Evolutionary conservation across 331 rosid species (phyloP).

Genomic region (Dryas integrifolia): DNA sequence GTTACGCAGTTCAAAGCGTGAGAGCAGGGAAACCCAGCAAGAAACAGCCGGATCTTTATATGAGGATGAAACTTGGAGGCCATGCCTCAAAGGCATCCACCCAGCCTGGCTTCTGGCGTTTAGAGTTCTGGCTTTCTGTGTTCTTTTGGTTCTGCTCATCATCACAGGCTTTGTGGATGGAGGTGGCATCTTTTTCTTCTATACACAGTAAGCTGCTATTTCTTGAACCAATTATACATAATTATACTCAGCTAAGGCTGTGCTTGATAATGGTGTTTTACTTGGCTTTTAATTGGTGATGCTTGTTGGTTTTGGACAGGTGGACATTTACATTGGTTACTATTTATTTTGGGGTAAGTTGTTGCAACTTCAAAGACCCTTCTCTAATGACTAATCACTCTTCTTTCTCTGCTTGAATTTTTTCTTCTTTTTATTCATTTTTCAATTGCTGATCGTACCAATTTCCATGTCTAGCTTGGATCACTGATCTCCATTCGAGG

Average conservation of each 20-base stretch:
- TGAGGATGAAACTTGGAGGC: conserved; percentile 92
- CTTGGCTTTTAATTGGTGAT: conserved; percentile 6
- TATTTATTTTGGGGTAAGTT: conserved; percentile 88
- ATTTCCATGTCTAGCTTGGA: conserved; percentile 56
- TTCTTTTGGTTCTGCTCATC: conserved; percentile 69
- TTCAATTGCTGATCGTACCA: conserved; percentile 15
- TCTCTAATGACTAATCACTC: conserved; percentile 11
- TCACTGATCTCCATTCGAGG: conserved; percentile 77
- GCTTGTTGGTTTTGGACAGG: conserved; percentile 43
- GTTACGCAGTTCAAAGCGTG: conserved; percentile 30
- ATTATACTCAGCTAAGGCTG: neutral
- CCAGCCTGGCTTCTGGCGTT: conserved; percentile 93
- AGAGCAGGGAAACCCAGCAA: conserved; percentile 29
- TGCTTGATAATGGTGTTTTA: neutral
- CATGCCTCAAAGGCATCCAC: conserved; percentile 81
- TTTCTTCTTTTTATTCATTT: neutral
- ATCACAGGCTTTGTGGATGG: conserved; percentile 62
- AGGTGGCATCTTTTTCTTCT: conserved; percentile 70
- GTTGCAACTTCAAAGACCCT: conserved; percentile 25
- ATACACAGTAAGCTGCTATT: conserved; percentile 71
- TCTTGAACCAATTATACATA: neutral
- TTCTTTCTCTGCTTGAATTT: neutral
- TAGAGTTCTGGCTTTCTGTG: conserved; percentile 67
- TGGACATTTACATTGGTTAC: conserved; percentile 85
- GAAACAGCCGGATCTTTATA: conserved; percentile 52